phyloP scores from a whole-genome alignment of 805 yeast species.

The Pichia ethanolica region DNA sequence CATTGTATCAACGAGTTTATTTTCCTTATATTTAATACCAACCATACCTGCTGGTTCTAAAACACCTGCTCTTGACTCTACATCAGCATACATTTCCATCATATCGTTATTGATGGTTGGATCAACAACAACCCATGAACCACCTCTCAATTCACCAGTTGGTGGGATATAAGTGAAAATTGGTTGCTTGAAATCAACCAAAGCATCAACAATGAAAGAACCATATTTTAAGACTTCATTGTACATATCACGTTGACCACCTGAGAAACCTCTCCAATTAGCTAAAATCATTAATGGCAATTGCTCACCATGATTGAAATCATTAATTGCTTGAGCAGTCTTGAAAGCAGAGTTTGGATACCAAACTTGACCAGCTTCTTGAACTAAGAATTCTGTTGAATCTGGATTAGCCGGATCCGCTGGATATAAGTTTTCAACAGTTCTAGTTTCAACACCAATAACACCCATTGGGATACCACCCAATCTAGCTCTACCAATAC shows the following conservation, averaged over 20 bases:
- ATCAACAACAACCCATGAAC: constrained; percentile 99
- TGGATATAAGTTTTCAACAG: constrained; percentile 83
- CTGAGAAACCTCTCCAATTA: constrained; percentile 99
- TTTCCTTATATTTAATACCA: constrained; percentile 94
- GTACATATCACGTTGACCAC: constrained; percentile 99
- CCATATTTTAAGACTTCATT: constrained; percentile 97
- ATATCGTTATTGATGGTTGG: constrained; percentile 93
- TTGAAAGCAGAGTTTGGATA: constrained; percentile 98
- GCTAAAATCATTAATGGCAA: constrained; percentile 96
- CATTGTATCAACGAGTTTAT: constrained; percentile 86
- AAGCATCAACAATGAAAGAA: constrained; percentile 92
- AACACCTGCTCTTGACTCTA: constrained; percentile 93
- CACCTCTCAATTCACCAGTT: constrained; percentile 97
- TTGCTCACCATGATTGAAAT: constrained; percentile 97
- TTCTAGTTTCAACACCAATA: constrained; percentile 89
- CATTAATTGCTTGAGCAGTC: constrained; percentile 97
- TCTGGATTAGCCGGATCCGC: constrained; percentile 99
- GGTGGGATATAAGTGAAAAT: constrained; percentile 97
- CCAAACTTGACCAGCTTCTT: constrained; percentile 99
- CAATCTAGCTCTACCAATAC: constrained; percentile 95
- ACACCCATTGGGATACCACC: constrained; percentile 99
- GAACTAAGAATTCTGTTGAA: constrained; percentile 78
- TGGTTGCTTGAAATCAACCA: constrained; percentile 94
- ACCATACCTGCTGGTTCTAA: constrained; percentile 99
- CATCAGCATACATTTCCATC: constrained; percentile 99